Percentiles rank a stretch among this genome's conserved stretches.
Conservation (phyloP, 2,329 filamentous ascomycete genomes). For the Aureobasidium sp. region DNA sequence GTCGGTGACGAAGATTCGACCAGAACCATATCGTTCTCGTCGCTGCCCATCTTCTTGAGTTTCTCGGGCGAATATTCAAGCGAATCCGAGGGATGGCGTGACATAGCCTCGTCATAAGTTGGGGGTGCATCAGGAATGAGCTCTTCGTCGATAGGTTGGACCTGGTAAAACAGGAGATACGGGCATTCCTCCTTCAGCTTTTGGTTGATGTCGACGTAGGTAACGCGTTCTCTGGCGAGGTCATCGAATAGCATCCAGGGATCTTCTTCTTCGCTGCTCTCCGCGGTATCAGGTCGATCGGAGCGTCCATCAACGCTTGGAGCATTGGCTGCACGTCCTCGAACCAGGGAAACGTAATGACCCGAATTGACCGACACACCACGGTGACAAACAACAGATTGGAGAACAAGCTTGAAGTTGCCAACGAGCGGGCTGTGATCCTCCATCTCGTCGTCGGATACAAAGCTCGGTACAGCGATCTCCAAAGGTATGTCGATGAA, state of each 20-base stretch:
- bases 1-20: conserved; percentile 11
- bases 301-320: conserved; percentile 38
- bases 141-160: conserved; percentile 68
- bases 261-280: conserved; percentile 54
- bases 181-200: conserved; percentile 81
- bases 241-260: conserved; percentile 94
- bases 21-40: conserved; percentile 13
- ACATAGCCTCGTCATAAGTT: conserved; percentile 21
- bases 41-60: conserved; percentile 6
- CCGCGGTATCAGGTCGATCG: conserved; percentile 26
- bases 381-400: conserved; percentile 87
- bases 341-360: conserved; percentile 81
- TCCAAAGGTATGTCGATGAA: conserved; percentile 88
- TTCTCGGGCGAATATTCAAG: conserved; percentile 13
- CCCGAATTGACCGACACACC: conserved; percentile 79
- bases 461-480: conserved; percentile 77
- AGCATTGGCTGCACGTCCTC: conserved; percentile 50
- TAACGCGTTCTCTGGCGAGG: conserved; percentile 62
- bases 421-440: conserved; percentile 61
- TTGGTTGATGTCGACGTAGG: conserved; percentile 66
- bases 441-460: conserved; percentile 65
- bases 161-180: conserved; percentile 92
- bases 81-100: conserved; percentile 14
- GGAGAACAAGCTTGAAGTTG: conserved; percentile 89
- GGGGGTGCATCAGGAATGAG: conserved; percentile 18